Evolutionary conservation across 1,284 basidiomycete genomes (phyloP).

Genomic region (Rhodotorula mucilaginosa): DNA sequence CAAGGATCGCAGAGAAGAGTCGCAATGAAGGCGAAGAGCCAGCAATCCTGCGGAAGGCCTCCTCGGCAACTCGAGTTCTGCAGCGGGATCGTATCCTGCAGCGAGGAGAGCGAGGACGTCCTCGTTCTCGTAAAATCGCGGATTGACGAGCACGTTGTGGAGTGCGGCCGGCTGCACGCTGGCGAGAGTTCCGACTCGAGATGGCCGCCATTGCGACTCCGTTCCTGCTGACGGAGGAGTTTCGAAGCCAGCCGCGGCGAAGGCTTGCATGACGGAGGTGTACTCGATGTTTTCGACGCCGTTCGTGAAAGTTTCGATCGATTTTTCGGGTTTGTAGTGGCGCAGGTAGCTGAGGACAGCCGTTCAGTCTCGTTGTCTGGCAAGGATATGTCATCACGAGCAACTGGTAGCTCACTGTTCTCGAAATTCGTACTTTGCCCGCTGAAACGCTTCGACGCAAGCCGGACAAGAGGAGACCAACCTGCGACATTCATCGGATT

Average conservation of each 20-base stretch:
- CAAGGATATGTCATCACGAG: neutral
- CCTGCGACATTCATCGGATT: neutral
- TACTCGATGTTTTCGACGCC: slow-evolving; percentile 31
- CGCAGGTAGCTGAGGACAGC: slow-evolving; percentile 19
- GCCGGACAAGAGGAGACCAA: slow-evolving; percentile 22
- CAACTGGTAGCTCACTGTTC: slow-evolving; percentile 14
- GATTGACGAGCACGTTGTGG: slow-evolving; percentile 30
- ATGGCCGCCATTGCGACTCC: slow-evolving; percentile 9
- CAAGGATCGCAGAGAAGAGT: slow-evolving; percentile 60
- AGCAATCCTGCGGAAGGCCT: slow-evolving; percentile 58
- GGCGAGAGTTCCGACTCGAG: slow-evolving; percentile 8
- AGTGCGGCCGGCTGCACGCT: slow-evolving; percentile 12
- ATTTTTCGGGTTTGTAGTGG: slow-evolving; percentile 27
- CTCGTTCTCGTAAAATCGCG: slow-evolving; percentile 22
- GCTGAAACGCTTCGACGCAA: slow-evolving; percentile 31
- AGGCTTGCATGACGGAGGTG: slow-evolving; percentile 2
- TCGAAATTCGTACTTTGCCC: slow-evolving; percentile 27
- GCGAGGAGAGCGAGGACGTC: slow-evolving; percentile 29
- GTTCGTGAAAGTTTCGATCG: slow-evolving; percentile 22
- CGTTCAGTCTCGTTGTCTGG: too few species aligned
- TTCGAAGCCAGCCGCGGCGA: slow-evolving; percentile 29
- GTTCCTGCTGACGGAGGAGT: neutral
- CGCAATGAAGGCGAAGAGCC: slow-evolving; percentile 59
- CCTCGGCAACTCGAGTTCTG: slow-evolving; percentile 4
- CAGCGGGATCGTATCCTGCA: slow-evolving; percentile 8